Evolutionary conservation across 805 yeast genomes (phyloP).

Genomic region (Metschnikowia peoriensis): DNA sequence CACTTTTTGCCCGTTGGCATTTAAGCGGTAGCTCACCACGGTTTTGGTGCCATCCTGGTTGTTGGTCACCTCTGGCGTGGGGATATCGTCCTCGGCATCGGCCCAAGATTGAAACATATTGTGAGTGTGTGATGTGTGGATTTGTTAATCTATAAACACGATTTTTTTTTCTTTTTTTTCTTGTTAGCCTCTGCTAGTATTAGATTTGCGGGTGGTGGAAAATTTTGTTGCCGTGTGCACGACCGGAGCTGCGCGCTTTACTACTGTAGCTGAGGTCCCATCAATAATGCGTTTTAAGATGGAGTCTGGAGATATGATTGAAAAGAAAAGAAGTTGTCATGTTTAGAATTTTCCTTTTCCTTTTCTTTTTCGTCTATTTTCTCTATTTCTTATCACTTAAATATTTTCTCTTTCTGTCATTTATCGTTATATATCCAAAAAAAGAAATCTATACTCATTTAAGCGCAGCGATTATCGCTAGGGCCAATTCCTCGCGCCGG

Average conservation of each 20-base stretch:
- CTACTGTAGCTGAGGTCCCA: neutral
- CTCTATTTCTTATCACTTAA: neutral
- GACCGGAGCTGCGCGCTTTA: neutral
- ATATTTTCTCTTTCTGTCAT: neutral
- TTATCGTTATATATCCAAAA: no score
- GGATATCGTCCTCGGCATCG: conserved; percentile 69
- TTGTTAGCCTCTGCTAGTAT: neutral
- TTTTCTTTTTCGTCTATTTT: neutral
- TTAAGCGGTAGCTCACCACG: conserved; percentile 70
- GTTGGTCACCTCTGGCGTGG: conserved; percentile 68
- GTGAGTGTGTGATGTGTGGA: conserved; percentile 10
- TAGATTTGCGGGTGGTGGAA: conserved; percentile 1
- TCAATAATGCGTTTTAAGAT: neutral
- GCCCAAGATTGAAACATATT: conserved; percentile 58
- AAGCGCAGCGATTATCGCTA: conserved; percentile 5
- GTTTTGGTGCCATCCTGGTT: conserved; percentile 91
- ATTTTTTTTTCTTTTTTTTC: neutral
- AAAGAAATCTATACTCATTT: no score
- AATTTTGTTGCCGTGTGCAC: conserved; percentile 13
- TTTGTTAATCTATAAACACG: neutral
- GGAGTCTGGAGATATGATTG: no score
- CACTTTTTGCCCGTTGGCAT: conserved; percentile 78
- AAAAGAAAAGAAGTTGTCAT: no score
- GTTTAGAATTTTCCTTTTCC: neutral
- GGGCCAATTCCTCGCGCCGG: conserved; percentile 37